These are phyloP conservation scores for Microcera coccophila DNA, from an alignment of 2,329 filamentous ascomycete genomes.

Conservation along the genomic window DNA sequence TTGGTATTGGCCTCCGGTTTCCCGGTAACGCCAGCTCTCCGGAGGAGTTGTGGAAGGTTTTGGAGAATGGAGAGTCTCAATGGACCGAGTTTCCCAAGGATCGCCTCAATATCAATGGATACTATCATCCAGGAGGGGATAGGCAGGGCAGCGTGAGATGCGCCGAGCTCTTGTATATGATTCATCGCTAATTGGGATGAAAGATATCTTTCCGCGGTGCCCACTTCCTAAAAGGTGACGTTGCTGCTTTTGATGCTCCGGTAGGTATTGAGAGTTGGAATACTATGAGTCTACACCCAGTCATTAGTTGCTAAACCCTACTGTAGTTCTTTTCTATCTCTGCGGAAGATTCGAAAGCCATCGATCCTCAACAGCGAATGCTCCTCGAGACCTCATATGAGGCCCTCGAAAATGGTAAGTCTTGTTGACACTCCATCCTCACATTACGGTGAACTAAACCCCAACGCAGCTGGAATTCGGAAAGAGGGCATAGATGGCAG, in stretches of 20 bases:
- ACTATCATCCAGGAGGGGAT: slow-evolving; percentile 50
- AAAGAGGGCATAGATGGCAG: slow-evolving; percentile 42
- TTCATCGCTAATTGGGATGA: slow-evolving; percentile 6
- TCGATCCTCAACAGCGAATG: slow-evolving; percentile 52
- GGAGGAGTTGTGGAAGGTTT: slow-evolving; percentile 47
- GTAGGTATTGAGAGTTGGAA: slow-evolving; percentile 32
- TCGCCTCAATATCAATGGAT: slow-evolving; percentile 50
- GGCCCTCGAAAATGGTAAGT: slow-evolving; percentile 46
- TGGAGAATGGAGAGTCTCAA: slow-evolving; percentile 41
- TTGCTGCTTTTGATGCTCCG: slow-evolving; percentile 47
- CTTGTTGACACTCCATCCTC: not conserved
- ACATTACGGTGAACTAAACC: not conserved
- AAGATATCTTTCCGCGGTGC: slow-evolving; percentile 47
- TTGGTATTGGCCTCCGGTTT: slow-evolving; percentile 51
- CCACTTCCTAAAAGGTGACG: slow-evolving; percentile 47
- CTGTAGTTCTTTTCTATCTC: slow-evolving; percentile 49
- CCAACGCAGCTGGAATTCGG: slow-evolving; percentile 39
- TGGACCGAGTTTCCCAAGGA: slow-evolving; percentile 48
- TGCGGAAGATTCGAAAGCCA: slow-evolving; percentile 47
- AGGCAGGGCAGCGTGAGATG: slow-evolving; percentile 45
- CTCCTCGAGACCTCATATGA: slow-evolving; percentile 50
- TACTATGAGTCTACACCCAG: not conserved
- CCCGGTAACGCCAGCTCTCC: slow-evolving; percentile 46
- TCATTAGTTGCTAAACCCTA: not conserved
- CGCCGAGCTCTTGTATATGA: not conserved